Percentiles rank a stretch among this genome's conserved stretches.
phyloP scores from a whole-genome alignment of 116 monocot species.

The Posidonia oceanica region DNA sequence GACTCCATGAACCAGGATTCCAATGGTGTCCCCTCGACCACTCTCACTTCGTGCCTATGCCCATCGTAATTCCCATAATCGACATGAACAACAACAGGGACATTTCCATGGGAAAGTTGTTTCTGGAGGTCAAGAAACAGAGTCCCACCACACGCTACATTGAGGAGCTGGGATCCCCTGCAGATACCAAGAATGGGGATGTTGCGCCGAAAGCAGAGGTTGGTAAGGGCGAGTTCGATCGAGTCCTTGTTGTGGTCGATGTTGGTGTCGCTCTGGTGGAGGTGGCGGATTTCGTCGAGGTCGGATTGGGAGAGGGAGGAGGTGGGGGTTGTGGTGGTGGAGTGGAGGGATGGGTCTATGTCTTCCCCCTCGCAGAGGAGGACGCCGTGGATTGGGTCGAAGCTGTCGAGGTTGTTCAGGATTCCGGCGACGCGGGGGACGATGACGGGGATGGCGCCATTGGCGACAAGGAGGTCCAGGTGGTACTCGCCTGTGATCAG shows the following conservation, averaged over 20 bases:
- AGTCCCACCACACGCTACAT: slow-evolving; percentile 78
- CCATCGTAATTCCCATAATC: slow-evolving; percentile 77
- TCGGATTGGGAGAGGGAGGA: slow-evolving; percentile 46
- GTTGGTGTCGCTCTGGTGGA: slow-evolving; percentile 72
- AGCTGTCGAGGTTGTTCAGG: slow-evolving; percentile 67
- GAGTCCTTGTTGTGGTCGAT: slow-evolving; percentile 78
- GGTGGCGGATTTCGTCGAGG: slow-evolving; percentile 46
- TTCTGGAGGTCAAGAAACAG: slow-evolving; percentile 69
- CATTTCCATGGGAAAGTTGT: slow-evolving; percentile 18
- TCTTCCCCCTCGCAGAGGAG: slow-evolving; percentile 97
- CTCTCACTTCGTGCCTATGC: slow-evolving; percentile 54
- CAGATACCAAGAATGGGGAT: slow-evolving; percentile 94
- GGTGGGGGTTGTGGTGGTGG: slow-evolving; percentile 5
- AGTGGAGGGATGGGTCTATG: slow-evolving; percentile 71
- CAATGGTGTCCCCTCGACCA: slow-evolving; percentile 51
- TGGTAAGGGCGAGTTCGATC: slow-evolving; percentile 75
- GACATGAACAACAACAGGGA: slow-evolving; percentile 27
- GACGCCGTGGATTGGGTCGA: slow-evolving; percentile 94
- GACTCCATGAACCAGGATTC: slow-evolving; percentile 63
- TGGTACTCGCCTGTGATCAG: slow-evolving; percentile 74
- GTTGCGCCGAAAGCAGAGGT: slow-evolving; percentile 71
- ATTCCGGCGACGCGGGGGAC: slow-evolving; percentile 84
- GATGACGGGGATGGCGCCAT: slow-evolving; percentile 89
- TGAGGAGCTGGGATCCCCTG: slow-evolving; percentile 77
- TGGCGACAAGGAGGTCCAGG: slow-evolving; percentile 75